A percentile compares a stretch with the other conserved stretches of the same genome.
These are phyloP conservation scores for Aspergillus baeticus DNA, from an alignment of 495 filamentous ascomycete species.

Conservation along the genomic window DNA sequence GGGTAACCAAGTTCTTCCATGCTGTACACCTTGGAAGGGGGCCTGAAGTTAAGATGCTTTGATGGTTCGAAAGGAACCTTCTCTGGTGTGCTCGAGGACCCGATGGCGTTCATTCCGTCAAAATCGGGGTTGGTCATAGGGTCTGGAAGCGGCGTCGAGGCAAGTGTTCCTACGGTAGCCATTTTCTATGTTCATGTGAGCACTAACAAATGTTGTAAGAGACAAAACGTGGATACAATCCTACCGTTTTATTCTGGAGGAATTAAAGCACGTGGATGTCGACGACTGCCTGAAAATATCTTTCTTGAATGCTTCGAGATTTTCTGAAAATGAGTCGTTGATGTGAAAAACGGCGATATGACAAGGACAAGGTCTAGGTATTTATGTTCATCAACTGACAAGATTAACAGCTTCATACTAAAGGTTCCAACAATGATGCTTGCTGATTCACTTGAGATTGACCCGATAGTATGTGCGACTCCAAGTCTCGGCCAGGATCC, in stretches of 20 bases:
- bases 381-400: not conserved
- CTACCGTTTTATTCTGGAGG: no score
- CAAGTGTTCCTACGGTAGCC: constrained; percentile 18
- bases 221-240: no score
- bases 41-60: constrained; percentile 55
- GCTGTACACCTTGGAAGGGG: constrained; percentile 50
- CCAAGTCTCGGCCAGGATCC: not conserved
- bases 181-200: constrained; percentile 11
- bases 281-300: no score
- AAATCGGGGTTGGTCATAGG: constrained; percentile 2
- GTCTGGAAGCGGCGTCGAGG: constrained; percentile 8
- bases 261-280: no score
- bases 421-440: no score
- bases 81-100: not conserved
- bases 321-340: not conserved
- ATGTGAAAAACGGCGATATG: not conserved
- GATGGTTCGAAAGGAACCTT: constrained; percentile 46
- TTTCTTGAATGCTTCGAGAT: not conserved
- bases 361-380: not conserved
- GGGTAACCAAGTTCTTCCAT: constrained; percentile 61
- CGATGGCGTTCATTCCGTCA: not conserved
- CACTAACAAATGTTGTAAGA: not conserved
- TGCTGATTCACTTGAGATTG: not conserved
- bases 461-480: not conserved
- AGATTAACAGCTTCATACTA: not conserved